Conservation (phyloP, 441 rosid species). For the Corymbia citriodora region DNA sequence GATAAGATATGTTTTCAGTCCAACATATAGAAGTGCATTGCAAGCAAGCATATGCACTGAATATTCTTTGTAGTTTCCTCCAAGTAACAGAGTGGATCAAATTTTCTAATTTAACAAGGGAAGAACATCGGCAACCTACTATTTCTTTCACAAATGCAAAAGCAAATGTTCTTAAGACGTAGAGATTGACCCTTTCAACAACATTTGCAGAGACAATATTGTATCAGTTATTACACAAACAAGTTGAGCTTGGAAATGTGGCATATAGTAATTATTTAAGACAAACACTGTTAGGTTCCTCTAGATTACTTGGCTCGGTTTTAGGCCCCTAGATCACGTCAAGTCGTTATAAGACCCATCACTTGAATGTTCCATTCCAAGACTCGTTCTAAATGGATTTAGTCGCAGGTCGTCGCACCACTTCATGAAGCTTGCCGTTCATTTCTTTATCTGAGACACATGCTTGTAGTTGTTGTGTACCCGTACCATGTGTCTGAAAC, state of each 20-base stretch:
- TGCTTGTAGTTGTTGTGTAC: not conserved
- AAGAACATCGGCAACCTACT: no score
- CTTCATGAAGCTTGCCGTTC: not conserved
- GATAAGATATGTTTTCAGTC: not conserved
- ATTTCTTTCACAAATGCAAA: not conserved
- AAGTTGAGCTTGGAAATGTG: not conserved
- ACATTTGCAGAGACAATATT: not conserved
- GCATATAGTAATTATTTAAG: not conserved
- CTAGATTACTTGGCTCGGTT: not conserved
- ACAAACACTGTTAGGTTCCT: not conserved
- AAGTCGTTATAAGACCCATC: not conserved
- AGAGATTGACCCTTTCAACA: not conserved
- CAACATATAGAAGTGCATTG: not conserved
- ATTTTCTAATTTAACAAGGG: no score
- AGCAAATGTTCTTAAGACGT: not conserved
- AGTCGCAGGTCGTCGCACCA: not conserved
- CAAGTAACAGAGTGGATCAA: no score
- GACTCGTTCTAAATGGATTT: not conserved
- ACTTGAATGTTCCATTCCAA: not conserved
- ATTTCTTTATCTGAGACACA: not conserved
- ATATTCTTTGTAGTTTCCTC: no score
- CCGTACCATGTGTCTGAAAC: not conserved
- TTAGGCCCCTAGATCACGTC: not conserved
- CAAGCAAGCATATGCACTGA: not conserved
- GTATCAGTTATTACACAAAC: not conserved